Conservation (phyloP, 345 rosid genomes). For the Turritis glabra region DNA sequence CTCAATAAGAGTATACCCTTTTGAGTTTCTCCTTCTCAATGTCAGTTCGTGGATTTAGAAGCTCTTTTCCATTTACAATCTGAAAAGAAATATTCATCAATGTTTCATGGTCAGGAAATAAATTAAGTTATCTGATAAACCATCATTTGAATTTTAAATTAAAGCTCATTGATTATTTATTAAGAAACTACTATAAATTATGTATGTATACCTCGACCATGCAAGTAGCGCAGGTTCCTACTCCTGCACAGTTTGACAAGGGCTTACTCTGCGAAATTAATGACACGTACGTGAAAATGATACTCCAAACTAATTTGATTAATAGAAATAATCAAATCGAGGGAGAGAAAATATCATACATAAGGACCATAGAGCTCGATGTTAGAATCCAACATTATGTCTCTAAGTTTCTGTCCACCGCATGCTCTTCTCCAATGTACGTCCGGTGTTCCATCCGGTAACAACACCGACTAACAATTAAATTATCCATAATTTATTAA, state of each 20-base stretch:
- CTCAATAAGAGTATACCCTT: constrained; percentile 42
- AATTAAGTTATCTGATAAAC: neutral
- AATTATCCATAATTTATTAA: neutral
- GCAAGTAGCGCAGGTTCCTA: constrained; percentile 91
- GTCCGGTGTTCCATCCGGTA: constrained; percentile 93
- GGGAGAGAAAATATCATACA: constrained; percentile 45
- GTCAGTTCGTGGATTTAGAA: constrained; percentile 69
- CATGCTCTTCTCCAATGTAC: constrained; percentile 64
- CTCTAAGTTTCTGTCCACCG: constrained; percentile 93
- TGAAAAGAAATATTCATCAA: constrained; percentile 20
- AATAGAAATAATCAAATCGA: neutral
- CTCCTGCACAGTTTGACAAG: constrained; percentile 83
- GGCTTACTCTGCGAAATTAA: constrained; percentile 55
- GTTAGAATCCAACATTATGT: constrained; percentile 78
- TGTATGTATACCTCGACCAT: constrained; percentile 71
- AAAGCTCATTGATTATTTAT: neutral
- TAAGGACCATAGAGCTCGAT: constrained; percentile 92
- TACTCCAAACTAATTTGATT: neutral
- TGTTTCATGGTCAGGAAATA: neutral
- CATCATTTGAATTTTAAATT: neutral
- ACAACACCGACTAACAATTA: constrained; percentile 65
- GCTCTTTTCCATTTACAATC: constrained; percentile 86
- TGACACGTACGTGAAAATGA: neutral
- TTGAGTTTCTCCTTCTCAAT: constrained; percentile 77
- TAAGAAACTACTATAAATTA: neutral